Conservation (phyloP, 352 stramenopile species). For the Elongisporangium prolatum region DNA sequence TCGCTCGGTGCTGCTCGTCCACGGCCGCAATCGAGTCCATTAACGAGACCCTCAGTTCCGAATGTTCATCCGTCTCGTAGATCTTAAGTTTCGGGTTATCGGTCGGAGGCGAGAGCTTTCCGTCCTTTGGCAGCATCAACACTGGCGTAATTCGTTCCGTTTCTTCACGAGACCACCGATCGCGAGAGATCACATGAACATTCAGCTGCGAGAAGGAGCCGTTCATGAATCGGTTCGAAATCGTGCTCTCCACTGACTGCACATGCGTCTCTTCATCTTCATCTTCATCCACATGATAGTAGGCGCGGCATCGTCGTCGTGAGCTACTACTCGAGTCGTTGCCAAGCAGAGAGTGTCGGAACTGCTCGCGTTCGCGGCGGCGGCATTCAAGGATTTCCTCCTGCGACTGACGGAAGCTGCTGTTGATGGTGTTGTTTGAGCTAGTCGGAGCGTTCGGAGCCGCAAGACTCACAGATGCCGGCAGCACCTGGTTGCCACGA, state of each 20-base stretch:
- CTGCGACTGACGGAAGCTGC: slow-evolving; percentile 26
- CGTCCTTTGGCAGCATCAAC: slow-evolving; percentile 61
- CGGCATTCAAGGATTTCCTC: slow-evolving; percentile 72
- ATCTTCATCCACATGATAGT: slow-evolving; percentile 66
- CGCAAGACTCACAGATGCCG: slow-evolving; percentile 8
- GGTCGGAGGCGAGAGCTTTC: slow-evolving; percentile 54
- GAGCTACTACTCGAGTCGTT: slow-evolving; percentile 5
- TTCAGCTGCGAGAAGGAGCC: slow-evolving; percentile 72
- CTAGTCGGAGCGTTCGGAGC: slow-evolving; percentile 8
- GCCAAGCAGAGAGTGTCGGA: slow-evolving; percentile 52
- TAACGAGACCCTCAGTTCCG: slow-evolving; percentile 57
- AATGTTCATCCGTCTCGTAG: slow-evolving; percentile 57
- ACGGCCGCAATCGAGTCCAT: slow-evolving; percentile 37
- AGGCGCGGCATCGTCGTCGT: slow-evolving; percentile 34
- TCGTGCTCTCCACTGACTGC: slow-evolving; percentile 71
- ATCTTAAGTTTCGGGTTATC: slow-evolving; percentile 81
- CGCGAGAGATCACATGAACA: slow-evolving; percentile 68
- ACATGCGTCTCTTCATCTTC: slow-evolving; percentile 51
- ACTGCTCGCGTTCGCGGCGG: slow-evolving; percentile 61
- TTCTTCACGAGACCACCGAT: slow-evolving; percentile 68
- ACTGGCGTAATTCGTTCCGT: slow-evolving; percentile 56
- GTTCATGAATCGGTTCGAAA: slow-evolving; percentile 80
- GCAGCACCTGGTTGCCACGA: slow-evolving; percentile 15
- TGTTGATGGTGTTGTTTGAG: slow-evolving; percentile 2
- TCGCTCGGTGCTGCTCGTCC: slow-evolving; percentile 15